Percentiles rank a stretch among this genome's conserved stretches.
These are phyloP conservation scores for Syncephalastrum racemosum DNA, from an alignment of 371 early-diverging fungal genomes.

Conservation along the genomic window DNA sequence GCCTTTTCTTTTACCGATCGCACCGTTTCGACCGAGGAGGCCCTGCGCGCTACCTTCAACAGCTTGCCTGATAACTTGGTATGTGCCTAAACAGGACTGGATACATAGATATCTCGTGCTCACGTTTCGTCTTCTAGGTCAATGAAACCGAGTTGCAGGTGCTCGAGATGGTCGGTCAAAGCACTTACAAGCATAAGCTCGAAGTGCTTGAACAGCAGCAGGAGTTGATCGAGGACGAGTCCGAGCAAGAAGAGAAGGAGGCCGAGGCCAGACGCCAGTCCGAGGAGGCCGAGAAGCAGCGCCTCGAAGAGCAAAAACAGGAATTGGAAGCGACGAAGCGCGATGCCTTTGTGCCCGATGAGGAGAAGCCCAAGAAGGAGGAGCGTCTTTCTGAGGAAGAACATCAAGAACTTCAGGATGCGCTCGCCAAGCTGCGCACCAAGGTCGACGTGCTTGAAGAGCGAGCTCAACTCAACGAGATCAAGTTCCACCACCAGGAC, in stretches of 20 bases:
- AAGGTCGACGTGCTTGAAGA: conserved; percentile 66
- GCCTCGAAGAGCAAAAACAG: conserved; percentile 38
- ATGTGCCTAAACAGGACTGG: not conserved
- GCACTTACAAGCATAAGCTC: conserved; percentile 90
- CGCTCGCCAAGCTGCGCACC: conserved; percentile 60
- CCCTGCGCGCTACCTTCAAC: conserved; percentile 91
- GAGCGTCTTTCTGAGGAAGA: conserved; percentile 61
- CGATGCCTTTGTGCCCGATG: conserved; percentile 30
- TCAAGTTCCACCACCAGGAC: conserved; percentile 65
- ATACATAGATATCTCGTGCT: not conserved
- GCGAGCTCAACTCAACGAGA: conserved; percentile 65
- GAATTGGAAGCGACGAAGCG: conserved; percentile 39
- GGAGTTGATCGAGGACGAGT: conserved; percentile 92
- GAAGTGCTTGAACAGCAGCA: conserved; percentile 94
- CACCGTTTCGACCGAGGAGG: conserved; percentile 69
- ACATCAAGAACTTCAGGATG: conserved; percentile 63
- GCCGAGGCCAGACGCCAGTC: conserved; percentile 57
- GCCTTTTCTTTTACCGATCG: conserved; percentile 84
- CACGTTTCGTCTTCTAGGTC: conserved; percentile 23
- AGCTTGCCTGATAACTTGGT: conserved; percentile 90
- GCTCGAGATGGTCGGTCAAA: conserved; percentile 84
- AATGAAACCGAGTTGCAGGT: conserved; percentile 88
- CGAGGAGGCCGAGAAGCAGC: conserved; percentile 40
- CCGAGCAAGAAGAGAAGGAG: conserved; percentile 65
- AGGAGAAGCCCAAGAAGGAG: conserved; percentile 26